Evolutionary conservation across 1,139 yeast species (phyloP), one percentile per base, ranked within the genome.

Genomic region (Sugiyamaella pinicola): DNA sequence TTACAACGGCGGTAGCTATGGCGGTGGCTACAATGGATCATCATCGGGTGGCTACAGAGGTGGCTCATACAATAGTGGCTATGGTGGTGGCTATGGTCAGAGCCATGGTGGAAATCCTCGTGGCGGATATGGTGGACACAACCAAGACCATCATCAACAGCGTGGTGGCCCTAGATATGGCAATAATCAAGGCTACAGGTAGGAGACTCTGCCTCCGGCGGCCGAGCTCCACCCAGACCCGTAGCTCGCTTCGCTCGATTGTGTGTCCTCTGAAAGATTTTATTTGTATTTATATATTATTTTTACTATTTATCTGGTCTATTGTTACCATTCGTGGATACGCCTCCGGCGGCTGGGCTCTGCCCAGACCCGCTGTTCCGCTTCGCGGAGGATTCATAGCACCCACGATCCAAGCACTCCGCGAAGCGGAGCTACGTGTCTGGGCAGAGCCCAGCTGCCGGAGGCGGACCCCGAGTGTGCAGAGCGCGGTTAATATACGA

Each of bases 91-190:
- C n/a, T 49, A 53, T 33, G 24, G 46, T 18, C 44, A 42, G 10
- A 54, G 49, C 24, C 19, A 35, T 24, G 24, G 35, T 45, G 40
- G 40, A 18, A 18, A 37, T 34, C 41, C 43, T 17, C 46, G 49
- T 2, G 42, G 54, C 15, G 41, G 53, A 31, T 39, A 53, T 15
- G 55, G 56, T 17, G 52, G 53, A 29, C 43, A 53, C 42, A 40
- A 44, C 46, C 52, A 52, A 22, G 54, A 55, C 29, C 37, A 26
- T 18, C 17, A 47, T 47, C 48, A 43, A 4, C 41, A 41, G 4
- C 21, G 47, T 18, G 39, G 39, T 17, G 39, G 39, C 21, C 33
- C 44, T n/a, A 17, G 51, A 44, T 38, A 51, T 22, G 53, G 54
- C 22, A 40, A 51, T 52, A 19, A 53, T 19, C 42, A 46, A 19